phyloP scores from a whole-genome alignment of 2,329 filamentous ascomycete genomes.

The Xylaria sp. region DNA sequence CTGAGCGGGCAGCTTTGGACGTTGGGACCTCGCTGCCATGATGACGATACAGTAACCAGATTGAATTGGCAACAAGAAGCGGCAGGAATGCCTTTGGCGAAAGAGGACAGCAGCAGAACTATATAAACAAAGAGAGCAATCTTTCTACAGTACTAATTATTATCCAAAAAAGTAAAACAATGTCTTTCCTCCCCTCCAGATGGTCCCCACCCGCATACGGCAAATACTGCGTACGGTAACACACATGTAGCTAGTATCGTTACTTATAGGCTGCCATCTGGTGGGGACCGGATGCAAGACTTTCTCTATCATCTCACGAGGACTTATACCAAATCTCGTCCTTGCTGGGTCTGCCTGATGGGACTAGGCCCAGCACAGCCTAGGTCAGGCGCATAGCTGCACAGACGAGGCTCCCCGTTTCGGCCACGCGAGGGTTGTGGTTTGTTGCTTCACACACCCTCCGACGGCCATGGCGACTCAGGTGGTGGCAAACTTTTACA shows the following conservation, averaged over 20 bases:
- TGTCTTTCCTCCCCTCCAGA: neutral
- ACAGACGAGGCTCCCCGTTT: constrained; percentile 25
- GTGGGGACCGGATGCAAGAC: neutral
- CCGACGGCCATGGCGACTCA: neutral
- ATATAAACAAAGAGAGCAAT: constrained; percentile 14
- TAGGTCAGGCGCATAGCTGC: constrained; percentile 21
- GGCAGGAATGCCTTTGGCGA: constrained; percentile 13
- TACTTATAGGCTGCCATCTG: neutral
- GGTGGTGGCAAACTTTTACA: constrained; percentile 22
- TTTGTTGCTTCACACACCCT: constrained; percentile 21
- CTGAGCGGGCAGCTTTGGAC: constrained; percentile 75
- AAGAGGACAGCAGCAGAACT: neutral
- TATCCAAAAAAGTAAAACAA: neutral
- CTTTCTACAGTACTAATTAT: neutral
- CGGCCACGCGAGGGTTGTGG: constrained; percentile 15
- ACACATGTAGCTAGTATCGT: neutral
- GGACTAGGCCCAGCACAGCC: constrained; percentile 26
- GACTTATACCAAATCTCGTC: neutral
- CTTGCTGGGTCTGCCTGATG: constrained; percentile 1
- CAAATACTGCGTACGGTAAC: neutral
- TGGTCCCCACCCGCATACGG: neutral
- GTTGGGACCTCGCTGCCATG: constrained; percentile 39
- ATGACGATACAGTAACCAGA: neutral
- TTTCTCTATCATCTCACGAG: neutral
- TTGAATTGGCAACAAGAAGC: neutral